A percentile compares a stretch with the other conserved stretches of the same genome.
Evolutionary conservation across 352 stramenopile species (phyloP).

Genomic region (Globisporangium acanthophoron): DNA sequence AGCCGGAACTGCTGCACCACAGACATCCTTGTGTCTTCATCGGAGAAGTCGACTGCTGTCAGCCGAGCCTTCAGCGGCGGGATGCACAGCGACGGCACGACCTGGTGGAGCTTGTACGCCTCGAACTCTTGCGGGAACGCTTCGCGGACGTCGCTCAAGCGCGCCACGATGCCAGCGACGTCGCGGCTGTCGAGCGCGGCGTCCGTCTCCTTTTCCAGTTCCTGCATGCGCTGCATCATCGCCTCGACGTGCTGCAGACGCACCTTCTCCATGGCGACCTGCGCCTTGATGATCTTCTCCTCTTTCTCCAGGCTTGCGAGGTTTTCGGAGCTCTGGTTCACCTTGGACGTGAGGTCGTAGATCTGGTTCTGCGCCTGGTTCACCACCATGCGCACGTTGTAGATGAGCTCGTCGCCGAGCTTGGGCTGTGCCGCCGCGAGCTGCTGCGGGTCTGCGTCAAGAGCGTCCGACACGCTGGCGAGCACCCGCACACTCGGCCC

Average conservation of each 20-base stretch:
- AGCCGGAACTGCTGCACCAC: constrained; percentile 46
- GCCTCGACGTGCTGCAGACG: constrained; percentile 41
- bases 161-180: constrained; percentile 35
- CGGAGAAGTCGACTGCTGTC: constrained; percentile 28
- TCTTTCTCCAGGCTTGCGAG: constrained; percentile 61
- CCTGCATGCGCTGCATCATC: constrained; percentile 39
- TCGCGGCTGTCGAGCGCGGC: constrained; percentile 15
- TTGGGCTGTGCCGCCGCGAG: constrained; percentile 51
- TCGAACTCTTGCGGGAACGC: constrained; percentile 68
- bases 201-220: constrained; percentile 26
- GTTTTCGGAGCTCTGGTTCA: constrained; percentile 38
- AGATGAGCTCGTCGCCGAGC: constrained; percentile 88
- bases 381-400: constrained; percentile 88
- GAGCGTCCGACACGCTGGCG: constrained; percentile 55
- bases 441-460: constrained; percentile 39
- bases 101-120: constrained; percentile 60
- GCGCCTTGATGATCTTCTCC: constrained; percentile 46
- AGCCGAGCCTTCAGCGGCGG: constrained; percentile 49
- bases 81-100: constrained; percentile 64
- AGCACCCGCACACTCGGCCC: constrained; percentile 77
- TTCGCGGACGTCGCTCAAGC: constrained; percentile 35
- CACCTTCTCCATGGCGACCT: constrained; percentile 56
- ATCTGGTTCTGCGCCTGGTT: constrained; percentile 78
- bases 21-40: not conserved
- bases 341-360: constrained; percentile 70